These are phyloP conservation scores for Aquilaria malaccensis DNA, from an alignment of 345 rosid species.

Conservation along the genomic window DNA sequence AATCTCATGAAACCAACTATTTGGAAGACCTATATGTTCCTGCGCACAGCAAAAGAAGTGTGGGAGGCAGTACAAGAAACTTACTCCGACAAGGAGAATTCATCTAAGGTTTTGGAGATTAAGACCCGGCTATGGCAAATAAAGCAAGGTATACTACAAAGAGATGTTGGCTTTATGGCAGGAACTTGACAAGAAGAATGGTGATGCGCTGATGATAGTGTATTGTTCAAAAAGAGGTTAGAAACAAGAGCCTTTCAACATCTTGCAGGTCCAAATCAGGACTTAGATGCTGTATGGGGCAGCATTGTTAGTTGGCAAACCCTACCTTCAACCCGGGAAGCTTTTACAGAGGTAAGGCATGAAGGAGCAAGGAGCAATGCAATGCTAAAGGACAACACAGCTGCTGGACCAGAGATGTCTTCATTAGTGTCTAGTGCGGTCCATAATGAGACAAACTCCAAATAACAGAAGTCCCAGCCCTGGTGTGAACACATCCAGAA, in stretches of 20 bases:
- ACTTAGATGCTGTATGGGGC: neutral
- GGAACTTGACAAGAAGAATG: slow-evolving; percentile 1
- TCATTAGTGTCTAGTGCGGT: too few species aligned
- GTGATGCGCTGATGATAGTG: neutral
- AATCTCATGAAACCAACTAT: neutral
- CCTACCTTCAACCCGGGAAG: neutral
- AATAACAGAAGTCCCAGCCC: neutral
- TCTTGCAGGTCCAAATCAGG: neutral
- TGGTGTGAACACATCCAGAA: neutral
- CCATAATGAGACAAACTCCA: too few species aligned
- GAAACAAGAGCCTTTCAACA: neutral
- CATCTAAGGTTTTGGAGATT: neutral
- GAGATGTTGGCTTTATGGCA: neutral
- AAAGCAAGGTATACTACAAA: neutral
- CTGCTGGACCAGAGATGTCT: too few species aligned
- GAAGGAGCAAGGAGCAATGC: neutral
- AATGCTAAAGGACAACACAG: neutral
- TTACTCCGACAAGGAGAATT: neutral
- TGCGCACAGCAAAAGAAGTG: neutral
- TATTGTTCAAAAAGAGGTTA: neutral
- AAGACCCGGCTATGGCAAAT: neutral
- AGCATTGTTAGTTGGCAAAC: neutral
- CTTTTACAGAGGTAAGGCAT: too few species aligned
- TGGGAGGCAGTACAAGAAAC: slow-evolving; percentile 1
- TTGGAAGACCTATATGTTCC: neutral